Conservation (phyloP, 805 yeast species). For the Candida chauliodis region DNA sequence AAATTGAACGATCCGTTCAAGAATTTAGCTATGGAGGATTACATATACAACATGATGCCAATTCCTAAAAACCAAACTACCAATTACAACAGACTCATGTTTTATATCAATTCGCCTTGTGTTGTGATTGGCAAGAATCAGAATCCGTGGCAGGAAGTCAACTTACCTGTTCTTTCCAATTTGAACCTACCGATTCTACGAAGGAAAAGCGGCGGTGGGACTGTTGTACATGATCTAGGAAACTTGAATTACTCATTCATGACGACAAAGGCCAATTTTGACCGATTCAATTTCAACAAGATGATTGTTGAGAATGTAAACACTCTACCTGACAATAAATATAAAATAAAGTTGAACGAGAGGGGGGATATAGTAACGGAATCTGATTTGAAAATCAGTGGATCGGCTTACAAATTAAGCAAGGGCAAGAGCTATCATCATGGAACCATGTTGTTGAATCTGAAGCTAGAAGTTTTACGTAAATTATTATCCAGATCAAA, state of each 20-base stretch:
- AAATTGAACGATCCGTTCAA: conserved; percentile 60
- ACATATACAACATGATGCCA: conserved; percentile 66
- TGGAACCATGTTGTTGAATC: conserved; percentile 85
- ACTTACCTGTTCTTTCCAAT: conserved; percentile 50
- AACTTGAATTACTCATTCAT: conserved; percentile 84
- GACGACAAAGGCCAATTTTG: conserved; percentile 63
- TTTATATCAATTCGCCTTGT: conserved; percentile 78
- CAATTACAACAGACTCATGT: conserved; percentile 52
- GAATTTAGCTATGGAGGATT: conserved; percentile 81
- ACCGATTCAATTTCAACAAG: conserved; percentile 51
- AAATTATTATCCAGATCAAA: conserved; percentile 53
- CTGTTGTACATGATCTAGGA: conserved; percentile 92
- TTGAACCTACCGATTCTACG: conserved; percentile 66
- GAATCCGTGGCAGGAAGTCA: conserved; percentile 87
- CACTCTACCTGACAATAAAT: conserved; percentile 1
- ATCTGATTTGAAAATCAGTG: conserved; percentile 63
- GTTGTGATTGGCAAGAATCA: conserved; percentile 96
- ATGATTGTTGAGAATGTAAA: conserved; percentile 37
- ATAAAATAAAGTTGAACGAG: conserved; percentile 45
- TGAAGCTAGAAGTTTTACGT: conserved; percentile 57
- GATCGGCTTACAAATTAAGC: conserved; percentile 88
- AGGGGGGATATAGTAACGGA: conserved; percentile 71
- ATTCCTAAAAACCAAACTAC: conserved; percentile 15
- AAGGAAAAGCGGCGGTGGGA: conserved; percentile 90
- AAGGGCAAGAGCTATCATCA: conserved; percentile 86